Evolutionary conservation across 192 early-diverging fungal species (phyloP).

Genomic region (Coemansia sp.): DNA sequence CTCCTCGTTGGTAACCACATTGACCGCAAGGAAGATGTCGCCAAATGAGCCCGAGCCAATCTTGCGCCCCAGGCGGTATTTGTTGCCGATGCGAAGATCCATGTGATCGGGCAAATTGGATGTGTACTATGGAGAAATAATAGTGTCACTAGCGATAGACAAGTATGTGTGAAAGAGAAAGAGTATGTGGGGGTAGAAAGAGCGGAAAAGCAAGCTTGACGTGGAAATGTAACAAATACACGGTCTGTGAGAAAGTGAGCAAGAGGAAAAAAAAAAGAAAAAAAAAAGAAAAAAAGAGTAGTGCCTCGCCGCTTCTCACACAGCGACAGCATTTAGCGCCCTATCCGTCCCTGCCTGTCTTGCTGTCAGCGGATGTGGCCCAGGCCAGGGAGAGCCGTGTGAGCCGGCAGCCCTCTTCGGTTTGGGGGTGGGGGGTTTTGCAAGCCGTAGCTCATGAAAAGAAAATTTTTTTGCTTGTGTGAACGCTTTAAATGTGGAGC

Average conservation of each 20-base stretch:
- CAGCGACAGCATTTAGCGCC: not conserved
- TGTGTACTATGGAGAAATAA: slow-evolving; percentile 3
- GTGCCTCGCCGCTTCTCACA: not conserved
- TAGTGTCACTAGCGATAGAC: not conserved
- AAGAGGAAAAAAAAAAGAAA: too few relatives aligned
- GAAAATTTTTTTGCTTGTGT: not conserved
- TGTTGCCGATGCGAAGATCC: slow-evolving; percentile 90
- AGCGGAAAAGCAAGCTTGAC: not conserved
- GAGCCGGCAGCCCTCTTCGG: not conserved
- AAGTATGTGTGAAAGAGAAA: slow-evolving; percentile 8
- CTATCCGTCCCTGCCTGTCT: not conserved
- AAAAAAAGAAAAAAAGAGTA: not conserved
- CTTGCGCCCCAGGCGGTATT: slow-evolving; percentile 92
- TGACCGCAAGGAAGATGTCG: slow-evolving; percentile 93
- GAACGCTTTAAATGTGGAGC: not conserved
- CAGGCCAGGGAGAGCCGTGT: not conserved
- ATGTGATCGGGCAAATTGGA: slow-evolving; percentile 38
- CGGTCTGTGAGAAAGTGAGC: not conserved
- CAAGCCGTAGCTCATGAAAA: not conserved
- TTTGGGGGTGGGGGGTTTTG: not conserved
- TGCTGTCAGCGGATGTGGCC: not conserved
- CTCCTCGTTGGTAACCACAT: slow-evolving; percentile 88
- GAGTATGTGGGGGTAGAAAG: not conserved
- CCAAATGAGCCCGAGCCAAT: slow-evolving; percentile 98
- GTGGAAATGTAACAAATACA: not conserved